A percentile compares a stretch with the other conserved stretches of the same genome.
Evolutionary conservation across 805 yeast genomes (phyloP).

Genomic region (Myxozyma neotropica): DNA sequence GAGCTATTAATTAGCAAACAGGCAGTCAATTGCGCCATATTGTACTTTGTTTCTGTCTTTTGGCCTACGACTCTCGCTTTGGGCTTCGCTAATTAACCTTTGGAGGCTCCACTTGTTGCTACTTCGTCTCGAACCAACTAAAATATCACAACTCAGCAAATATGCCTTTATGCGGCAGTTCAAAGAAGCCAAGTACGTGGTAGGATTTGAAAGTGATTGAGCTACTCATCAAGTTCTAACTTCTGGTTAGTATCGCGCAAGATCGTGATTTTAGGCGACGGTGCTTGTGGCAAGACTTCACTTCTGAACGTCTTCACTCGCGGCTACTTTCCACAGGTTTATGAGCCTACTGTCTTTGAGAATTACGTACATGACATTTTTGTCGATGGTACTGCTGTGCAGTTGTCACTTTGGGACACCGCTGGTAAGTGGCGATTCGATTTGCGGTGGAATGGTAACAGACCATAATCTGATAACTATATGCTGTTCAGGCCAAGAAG

Average conservation of each 20-base stretch:
- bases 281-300: constrained; percentile 97
- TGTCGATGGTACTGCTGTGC: constrained; percentile 90
- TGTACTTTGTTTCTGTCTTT: too few relatives aligned
- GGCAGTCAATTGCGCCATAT: too few relatives aligned
- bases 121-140: not conserved
- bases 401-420: constrained; percentile 94
- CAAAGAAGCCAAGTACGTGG: constrained; percentile 30
- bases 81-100: not conserved
- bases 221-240: not conserved
- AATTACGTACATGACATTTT: constrained; percentile 96
- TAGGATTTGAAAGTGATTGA: not conserved
- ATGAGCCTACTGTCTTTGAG: constrained; percentile 97
- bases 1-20: too few relatives aligned
- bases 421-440: constrained; percentile 59
- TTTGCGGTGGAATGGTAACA: not conserved
- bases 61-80: too few relatives aligned
- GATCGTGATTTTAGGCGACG: constrained; percentile 36
- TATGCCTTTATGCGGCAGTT: constrained; percentile 46
- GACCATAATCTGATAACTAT: not conserved
- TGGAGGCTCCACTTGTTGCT: not conserved
- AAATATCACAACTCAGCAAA: not conserved
- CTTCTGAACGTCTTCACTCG: constrained; percentile 91
- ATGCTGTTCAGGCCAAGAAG: constrained; percentile 67
- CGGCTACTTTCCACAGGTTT: constrained; percentile 97
- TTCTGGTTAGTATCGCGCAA: constrained; percentile 22